Conservation (phyloP, 768 basidiomycete genomes). For the Mycena epipterygia region DNA sequence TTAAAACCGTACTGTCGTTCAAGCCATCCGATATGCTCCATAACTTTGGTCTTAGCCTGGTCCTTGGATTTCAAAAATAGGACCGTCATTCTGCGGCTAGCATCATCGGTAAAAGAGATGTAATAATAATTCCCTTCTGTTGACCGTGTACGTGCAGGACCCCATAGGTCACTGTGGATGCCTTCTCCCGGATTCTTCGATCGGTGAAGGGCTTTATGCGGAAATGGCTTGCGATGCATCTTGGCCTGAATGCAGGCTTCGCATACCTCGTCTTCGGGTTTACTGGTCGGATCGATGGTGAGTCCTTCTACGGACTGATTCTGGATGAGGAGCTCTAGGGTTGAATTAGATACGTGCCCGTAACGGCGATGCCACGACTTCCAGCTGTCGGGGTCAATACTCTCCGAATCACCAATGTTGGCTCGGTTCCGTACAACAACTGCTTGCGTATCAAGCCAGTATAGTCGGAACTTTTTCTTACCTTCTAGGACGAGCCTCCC, state of each 20-base stretch:
- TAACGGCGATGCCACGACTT: conserved; percentile 11
- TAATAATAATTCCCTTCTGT: neutral
- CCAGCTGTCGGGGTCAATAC: conserved; percentile 23
- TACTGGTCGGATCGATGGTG: conserved; percentile 4
- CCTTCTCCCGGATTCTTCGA: too few species aligned
- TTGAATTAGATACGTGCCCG: conserved; percentile 11
- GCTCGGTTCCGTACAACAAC: neutral
- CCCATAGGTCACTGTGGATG: conserved; percentile 17
- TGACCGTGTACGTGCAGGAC: neutral
- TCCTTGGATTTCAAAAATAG: conserved; percentile 36
- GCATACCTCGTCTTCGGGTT: neutral
- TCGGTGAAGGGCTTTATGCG: too few species aligned
- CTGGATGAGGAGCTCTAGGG: conserved; percentile 4
- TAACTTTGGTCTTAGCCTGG: conserved; percentile 33
- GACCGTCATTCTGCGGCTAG: conserved; percentile 9
- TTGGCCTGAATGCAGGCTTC: conserved; percentile 24
- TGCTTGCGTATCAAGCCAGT: neutral
- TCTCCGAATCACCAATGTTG: neutral
- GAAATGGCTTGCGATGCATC: conserved; percentile 19
- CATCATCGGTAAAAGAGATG: conserved; percentile 25
- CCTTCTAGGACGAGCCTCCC: conserved; percentile 11
- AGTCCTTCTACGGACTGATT: conserved; percentile 15
- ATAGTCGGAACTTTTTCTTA: conserved; percentile 25
- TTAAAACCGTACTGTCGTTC: conserved; percentile 30
- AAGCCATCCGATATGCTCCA: conserved; percentile 29